A percentile compares a stretch with the other conserved stretches of the same genome.
Conservation (phyloP, 2,329 filamentous ascomycete species). For the Aspergillus luchuensis region DNA sequence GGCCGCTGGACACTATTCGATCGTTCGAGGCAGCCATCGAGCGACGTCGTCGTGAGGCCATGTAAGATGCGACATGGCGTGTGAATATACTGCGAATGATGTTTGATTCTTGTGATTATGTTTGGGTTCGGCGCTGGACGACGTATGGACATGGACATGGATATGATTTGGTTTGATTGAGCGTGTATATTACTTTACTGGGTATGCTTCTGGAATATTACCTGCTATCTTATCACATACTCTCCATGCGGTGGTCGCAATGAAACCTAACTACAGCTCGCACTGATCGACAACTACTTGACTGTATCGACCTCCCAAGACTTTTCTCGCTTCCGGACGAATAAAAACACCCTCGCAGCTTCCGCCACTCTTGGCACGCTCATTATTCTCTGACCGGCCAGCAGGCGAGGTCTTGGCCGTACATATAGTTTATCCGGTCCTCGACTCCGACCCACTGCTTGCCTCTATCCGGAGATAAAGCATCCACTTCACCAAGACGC, state of each 20-base stretch:
- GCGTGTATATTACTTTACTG: neutral
- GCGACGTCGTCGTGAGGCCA: constrained; percentile 55
- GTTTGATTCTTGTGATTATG: neutral
- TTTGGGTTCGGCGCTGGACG: neutral
- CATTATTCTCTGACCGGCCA: too few species aligned
- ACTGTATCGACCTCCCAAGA: too few species aligned
- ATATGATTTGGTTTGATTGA: neutral
- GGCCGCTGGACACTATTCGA: constrained; percentile 87
- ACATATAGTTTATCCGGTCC: neutral
- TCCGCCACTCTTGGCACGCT: too few species aligned
- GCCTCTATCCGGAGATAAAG: neutral
- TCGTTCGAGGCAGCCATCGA: constrained; percentile 89
- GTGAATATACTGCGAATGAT: neutral
- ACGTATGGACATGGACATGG: constrained; percentile 1
- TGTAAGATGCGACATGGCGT: constrained; percentile 16
- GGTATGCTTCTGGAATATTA: neutral
- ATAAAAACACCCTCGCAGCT: too few species aligned
- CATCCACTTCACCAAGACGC: constrained; percentile 12
- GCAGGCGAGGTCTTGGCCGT: neutral
- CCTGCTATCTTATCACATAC: neutral
- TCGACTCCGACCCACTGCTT: too few species aligned
- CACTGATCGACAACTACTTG: too few species aligned
- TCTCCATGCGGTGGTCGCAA: too few species aligned
- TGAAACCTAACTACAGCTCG: too few species aligned
- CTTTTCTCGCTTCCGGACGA: too few species aligned